Evolutionary conservation across 2,329 filamentous ascomycete species (phyloP).

Genomic region (Diaporthe caulivora): DNA sequence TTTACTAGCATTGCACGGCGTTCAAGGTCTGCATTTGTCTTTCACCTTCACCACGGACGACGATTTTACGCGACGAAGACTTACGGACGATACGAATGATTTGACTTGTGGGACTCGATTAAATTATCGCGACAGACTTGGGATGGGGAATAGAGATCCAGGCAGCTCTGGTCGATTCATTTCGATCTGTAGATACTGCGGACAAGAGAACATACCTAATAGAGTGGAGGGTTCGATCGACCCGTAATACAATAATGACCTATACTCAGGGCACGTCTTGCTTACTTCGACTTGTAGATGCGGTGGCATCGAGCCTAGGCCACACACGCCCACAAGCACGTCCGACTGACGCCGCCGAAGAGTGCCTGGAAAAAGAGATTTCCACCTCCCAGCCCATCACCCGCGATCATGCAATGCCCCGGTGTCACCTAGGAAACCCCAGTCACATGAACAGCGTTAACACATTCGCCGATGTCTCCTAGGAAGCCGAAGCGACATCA

Average conservation of each 20-base stretch:
- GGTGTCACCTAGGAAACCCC: neutral
- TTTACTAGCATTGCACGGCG: constrained; percentile 37
- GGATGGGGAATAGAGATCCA: constrained; percentile 21
- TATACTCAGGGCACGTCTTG: neutral
- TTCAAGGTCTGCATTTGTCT: constrained; percentile 27
- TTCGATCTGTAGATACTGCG: constrained; percentile 7
- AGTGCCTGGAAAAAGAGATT: neutral
- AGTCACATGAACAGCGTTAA: neutral
- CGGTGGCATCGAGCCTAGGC: neutral
- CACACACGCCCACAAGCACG: neutral
- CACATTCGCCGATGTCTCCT: neutral
- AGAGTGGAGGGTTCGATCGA: constrained; percentile 5
- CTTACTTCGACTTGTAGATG: neutral
- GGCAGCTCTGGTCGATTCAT: neutral
- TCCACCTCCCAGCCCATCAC: neutral
- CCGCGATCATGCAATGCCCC: neutral
- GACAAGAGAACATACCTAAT: constrained; percentile 9
- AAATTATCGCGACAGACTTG: constrained; percentile 1
- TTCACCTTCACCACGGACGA: constrained; percentile 4
- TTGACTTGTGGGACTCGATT: neutral
- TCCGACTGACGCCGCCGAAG: neutral
- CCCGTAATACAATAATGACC: constrained; percentile 20
- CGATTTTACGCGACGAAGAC: constrained; percentile 27
- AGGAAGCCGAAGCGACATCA: neutral
- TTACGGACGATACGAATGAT: constrained; percentile 21